These are phyloP conservation scores for Apophysomyces sp. DNA, from an alignment of 371 early-diverging fungal genomes.

Conservation along the genomic window DNA sequence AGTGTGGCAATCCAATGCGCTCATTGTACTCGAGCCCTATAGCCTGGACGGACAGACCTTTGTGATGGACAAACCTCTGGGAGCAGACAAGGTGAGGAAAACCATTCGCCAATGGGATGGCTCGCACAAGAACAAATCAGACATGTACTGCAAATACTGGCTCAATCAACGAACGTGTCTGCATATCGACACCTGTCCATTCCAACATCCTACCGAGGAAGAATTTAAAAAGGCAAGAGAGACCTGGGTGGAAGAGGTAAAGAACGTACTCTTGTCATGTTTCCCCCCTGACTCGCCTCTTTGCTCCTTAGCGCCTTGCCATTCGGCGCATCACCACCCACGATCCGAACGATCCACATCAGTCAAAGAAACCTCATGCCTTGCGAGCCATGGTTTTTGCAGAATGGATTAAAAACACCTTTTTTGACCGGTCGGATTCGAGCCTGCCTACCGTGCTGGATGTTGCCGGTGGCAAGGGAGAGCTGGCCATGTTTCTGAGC, in stretches of 20 bases:
- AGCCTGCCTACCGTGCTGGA: constrained; percentile 42
- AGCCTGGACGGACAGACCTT: constrained; percentile 19
- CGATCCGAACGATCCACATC: constrained; percentile 53
- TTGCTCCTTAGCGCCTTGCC: constrained; percentile 18
- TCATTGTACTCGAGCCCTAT: constrained; percentile 31
- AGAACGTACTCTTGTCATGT: not conserved
- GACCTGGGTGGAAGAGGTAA: constrained; percentile 49
- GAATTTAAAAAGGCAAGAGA: constrained; percentile 24
- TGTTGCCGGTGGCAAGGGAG: constrained; percentile 63
- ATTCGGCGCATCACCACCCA: constrained; percentile 29
- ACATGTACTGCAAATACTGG: constrained; percentile 55
- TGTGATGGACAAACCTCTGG: constrained; percentile 45
- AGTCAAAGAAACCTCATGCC: constrained; percentile 53
- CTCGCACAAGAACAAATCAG: constrained; percentile 14
- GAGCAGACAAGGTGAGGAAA: constrained; percentile 19
- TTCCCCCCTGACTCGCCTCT: constrained; percentile 15
- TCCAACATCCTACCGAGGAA: constrained; percentile 44
- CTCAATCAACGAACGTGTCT: constrained; percentile 51
- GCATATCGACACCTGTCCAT: constrained; percentile 36
- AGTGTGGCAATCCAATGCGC: constrained; percentile 43
- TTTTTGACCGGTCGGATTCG: constrained; percentile 13
- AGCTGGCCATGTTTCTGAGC: constrained; percentile 52
- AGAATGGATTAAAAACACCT: constrained; percentile 49
- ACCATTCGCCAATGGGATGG: constrained; percentile 13
- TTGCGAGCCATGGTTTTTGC: constrained; percentile 54